These are phyloP conservation scores for Nidula microcarpa DNA, from an alignment of 768 basidiomycete species.

Conservation along the genomic window DNA sequence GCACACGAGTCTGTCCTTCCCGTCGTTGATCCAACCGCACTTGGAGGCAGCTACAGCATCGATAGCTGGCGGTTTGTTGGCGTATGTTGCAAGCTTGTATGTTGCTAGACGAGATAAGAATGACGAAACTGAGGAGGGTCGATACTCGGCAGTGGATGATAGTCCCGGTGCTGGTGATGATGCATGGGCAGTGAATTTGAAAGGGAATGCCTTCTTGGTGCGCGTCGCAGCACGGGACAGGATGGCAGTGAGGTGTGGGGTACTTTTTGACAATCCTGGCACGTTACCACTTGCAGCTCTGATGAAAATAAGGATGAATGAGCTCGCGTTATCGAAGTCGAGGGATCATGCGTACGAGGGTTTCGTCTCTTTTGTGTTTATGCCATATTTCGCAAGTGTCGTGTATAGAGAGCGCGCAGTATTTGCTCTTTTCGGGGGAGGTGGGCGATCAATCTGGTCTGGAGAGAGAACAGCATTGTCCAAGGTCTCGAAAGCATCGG, in stretches of 20 bases:
- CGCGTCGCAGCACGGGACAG: slow-evolving; percentile 61
- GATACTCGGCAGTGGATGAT: slow-evolving; percentile 54
- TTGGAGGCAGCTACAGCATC: slow-evolving; percentile 79
- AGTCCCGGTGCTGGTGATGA: slow-evolving; percentile 25
- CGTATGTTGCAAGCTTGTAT: slow-evolving; percentile 76
- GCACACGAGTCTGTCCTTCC: slow-evolving; percentile 76
- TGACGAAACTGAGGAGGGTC: slow-evolving; percentile 73
- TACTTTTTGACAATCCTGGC: slow-evolving; percentile 39
- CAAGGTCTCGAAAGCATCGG: slow-evolving; percentile 72
- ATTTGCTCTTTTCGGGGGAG: slow-evolving; percentile 51
- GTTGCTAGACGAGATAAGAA: slow-evolving; percentile 74
- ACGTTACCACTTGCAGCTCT: slow-evolving; percentile 1
- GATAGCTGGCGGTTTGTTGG: slow-evolving; percentile 70
- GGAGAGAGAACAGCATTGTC: slow-evolving; percentile 57
- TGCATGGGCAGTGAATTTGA: slow-evolving; percentile 32
- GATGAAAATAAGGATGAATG: background rate
- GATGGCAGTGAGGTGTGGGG: slow-evolving; percentile 71
- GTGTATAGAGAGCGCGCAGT: slow-evolving; percentile 67
- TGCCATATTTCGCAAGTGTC: slow-evolving; percentile 75
- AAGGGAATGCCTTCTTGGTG: slow-evolving; percentile 46
- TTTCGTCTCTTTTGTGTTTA: slow-evolving; percentile 46
- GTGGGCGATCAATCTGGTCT: slow-evolving; percentile 26
- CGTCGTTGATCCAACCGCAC: slow-evolving; percentile 83
- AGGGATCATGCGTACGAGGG: slow-evolving; percentile 14
- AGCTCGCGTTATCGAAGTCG: background rate